Percentiles rank a stretch among this genome's conserved stretches.
phyloP scores from a whole-genome alignment of 345 rosid genomes.

The Litchi chinensis region DNA sequence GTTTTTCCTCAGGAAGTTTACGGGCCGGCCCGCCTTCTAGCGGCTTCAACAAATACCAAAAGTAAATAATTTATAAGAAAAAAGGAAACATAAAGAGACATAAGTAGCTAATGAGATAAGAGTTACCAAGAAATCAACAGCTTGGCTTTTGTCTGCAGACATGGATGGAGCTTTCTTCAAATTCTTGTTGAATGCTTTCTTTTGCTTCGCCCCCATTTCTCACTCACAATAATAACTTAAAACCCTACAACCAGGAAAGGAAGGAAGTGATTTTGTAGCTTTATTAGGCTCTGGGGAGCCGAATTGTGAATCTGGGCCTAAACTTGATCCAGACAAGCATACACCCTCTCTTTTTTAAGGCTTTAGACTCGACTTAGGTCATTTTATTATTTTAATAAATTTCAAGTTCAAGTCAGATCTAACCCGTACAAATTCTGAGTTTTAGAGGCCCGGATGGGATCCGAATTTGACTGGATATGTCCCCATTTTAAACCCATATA shows the following conservation, averaged over 20 bases:
- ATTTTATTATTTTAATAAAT: too few species aligned
- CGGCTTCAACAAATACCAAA: slow-evolving; percentile 45
- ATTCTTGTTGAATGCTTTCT: slow-evolving; percentile 64
- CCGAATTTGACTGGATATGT: too few species aligned
- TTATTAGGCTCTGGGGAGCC: too few species aligned
- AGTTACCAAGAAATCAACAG: slow-evolving; percentile 80
- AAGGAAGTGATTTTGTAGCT: too few species aligned
- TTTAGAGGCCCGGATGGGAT: too few species aligned
- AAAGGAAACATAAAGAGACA: not conserved
- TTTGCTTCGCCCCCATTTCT: slow-evolving; percentile 73
- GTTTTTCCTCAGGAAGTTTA: slow-evolving; percentile 45
- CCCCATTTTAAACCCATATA: too few species aligned
- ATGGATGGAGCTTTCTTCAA: slow-evolving; percentile 54
- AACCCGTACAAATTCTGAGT: too few species aligned
- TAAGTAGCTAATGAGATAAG: not conserved
- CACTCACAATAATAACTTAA: not conserved
- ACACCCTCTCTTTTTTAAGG: too few species aligned
- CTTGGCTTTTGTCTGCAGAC: slow-evolving; percentile 31
- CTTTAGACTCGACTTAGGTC: too few species aligned
- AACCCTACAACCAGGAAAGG: not conserved
- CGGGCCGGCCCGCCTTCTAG: slow-evolving; percentile 75
- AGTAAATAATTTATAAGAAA: not conserved
- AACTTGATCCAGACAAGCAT: too few species aligned
- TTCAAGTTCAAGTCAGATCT: too few species aligned
- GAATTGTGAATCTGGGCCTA: too few species aligned